Percentiles rank a stretch among this genome's conserved stretches.
These are phyloP conservation scores for Podospora sp. DNA, from an alignment of 495 filamentous ascomycete genomes.

Conservation along the genomic window DNA sequence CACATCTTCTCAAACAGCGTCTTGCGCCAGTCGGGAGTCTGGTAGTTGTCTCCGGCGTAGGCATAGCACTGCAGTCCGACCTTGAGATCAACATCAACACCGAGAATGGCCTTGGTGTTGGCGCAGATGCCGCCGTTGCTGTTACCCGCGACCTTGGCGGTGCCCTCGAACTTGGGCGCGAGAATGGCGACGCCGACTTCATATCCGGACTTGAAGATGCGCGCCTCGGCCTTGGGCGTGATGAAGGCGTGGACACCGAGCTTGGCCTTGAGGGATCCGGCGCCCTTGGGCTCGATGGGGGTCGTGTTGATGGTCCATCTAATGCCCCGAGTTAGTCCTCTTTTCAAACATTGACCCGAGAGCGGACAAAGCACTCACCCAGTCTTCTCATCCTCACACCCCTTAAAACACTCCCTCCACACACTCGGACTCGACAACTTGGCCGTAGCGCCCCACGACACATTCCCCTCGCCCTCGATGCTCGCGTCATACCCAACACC, in stretches of 20 bases:
- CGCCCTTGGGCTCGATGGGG: not conserved
- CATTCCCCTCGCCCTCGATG: not conserved
- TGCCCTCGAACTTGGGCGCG: not conserved
- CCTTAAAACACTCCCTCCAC: constrained; percentile 7
- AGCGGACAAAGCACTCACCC: not conserved
- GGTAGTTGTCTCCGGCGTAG: constrained; percentile 8
- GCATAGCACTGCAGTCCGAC: not conserved
- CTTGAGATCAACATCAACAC: constrained; percentile 3
- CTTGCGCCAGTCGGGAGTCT: constrained; percentile 6
- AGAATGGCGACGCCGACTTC: constrained; percentile 10
- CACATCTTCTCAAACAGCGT: not conserved
- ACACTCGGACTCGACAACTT: not conserved
- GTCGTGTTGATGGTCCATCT: not conserved
- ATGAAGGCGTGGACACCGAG: constrained; percentile 3
- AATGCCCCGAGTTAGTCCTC: not conserved
- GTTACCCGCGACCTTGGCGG: not conserved
- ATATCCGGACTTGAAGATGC: constrained; percentile 2
- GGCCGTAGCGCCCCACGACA: not conserved
- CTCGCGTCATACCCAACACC: not conserved
- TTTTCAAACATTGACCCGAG: not conserved
- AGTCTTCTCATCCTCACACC: not conserved
- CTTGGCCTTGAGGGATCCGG: not conserved
- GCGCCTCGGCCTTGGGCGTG: not conserved
- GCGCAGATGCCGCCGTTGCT: constrained; percentile 7
- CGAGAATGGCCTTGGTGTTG: constrained; percentile 3